phyloP scores from a whole-genome alignment of 2,329 filamentous ascomycete species.

The Tricladium varicosporioides region DNA sequence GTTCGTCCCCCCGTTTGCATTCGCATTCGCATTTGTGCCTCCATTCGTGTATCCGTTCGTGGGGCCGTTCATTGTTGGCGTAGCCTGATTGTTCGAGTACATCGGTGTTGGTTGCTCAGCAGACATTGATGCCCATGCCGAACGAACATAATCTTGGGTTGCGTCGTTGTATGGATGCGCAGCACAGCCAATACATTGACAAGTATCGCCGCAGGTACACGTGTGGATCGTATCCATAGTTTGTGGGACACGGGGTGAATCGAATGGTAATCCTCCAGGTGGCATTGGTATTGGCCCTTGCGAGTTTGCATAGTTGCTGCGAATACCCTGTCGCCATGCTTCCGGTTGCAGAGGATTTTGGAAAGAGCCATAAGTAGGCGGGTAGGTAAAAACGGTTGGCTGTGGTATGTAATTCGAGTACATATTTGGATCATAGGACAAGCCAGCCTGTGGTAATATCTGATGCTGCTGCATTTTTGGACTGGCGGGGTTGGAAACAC shows the following conservation, averaged over 20 bases:
- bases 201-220: constrained; percentile 64
- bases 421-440: constrained; percentile 21
- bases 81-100: constrained; percentile 17
- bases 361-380: constrained; percentile 53
- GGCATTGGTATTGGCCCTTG: constrained; percentile 17
- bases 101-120: constrained; percentile 19
- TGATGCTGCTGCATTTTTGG: constrained; percentile 29
- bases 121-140: constrained; percentile 38
- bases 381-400: constrained; percentile 49
- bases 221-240: constrained; percentile 37
- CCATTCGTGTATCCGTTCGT: constrained; percentile 6
- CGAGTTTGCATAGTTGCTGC: constrained; percentile 35
- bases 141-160: constrained; percentile 53
- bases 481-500: constrained; percentile 8
- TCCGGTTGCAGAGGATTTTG: constrained; percentile 54
- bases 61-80: not conserved
- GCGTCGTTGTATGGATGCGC: constrained; percentile 67
- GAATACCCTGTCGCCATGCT: constrained; percentile 50
- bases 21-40: constrained; percentile 1
- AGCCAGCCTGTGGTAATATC: constrained; percentile 21
- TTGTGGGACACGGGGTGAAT: constrained; percentile 38
- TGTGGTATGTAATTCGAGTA: constrained; percentile 34
- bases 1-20: not conserved
- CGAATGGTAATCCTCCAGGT: constrained; percentile 16
- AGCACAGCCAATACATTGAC: constrained; percentile 66